A percentile compares a stretch with the other conserved stretches of the same genome.
Evolutionary conservation across 2,329 filamentous ascomycete species (phyloP).

Genomic region (Xylariaceae sp.): DNA sequence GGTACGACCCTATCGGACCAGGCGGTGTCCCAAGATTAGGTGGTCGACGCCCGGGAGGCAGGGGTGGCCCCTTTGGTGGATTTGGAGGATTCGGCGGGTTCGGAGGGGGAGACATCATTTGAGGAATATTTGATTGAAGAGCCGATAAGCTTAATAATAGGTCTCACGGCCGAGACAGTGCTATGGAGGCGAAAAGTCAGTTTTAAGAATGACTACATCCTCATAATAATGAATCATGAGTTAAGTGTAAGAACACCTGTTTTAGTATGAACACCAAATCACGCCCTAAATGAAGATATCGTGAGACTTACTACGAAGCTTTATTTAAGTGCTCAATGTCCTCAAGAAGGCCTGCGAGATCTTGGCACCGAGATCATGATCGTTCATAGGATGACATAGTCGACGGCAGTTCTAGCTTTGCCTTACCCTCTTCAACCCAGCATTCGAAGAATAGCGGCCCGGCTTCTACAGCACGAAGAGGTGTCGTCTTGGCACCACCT

Average conservation of each 20-base stretch:
- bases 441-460: slow-evolving; percentile 60
- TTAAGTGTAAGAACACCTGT: slow-evolving; percentile 8
- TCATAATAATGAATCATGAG: slow-evolving; percentile 9
- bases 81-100: slow-evolving; percentile 32
- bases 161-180: background rate
- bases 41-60: slow-evolving; percentile 36
- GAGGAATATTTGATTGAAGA: slow-evolving; percentile 20
- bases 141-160: background rate
- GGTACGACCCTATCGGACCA: slow-evolving; percentile 83
- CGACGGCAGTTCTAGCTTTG: slow-evolving; percentile 31
- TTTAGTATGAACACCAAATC: slow-evolving; percentile 5
- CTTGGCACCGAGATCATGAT: background rate
- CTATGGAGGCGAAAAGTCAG: background rate
- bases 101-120: slow-evolving; percentile 29
- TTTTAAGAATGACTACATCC: background rate
- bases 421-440: slow-evolving; percentile 55
- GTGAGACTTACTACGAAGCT: slow-evolving; percentile 1
- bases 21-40: slow-evolving; percentile 47
- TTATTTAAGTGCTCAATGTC: background rate
- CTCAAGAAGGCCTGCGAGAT: background rate
- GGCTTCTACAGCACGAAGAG: slow-evolving; percentile 50
- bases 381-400: slow-evolving; percentile 8
- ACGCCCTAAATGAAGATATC: background rate
- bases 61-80: slow-evolving; percentile 37
- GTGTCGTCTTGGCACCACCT: slow-evolving; percentile 39